phyloP scores from a whole-genome alignment of 108 stramenopile genomes.

The Cyclotella baltica region DNA sequence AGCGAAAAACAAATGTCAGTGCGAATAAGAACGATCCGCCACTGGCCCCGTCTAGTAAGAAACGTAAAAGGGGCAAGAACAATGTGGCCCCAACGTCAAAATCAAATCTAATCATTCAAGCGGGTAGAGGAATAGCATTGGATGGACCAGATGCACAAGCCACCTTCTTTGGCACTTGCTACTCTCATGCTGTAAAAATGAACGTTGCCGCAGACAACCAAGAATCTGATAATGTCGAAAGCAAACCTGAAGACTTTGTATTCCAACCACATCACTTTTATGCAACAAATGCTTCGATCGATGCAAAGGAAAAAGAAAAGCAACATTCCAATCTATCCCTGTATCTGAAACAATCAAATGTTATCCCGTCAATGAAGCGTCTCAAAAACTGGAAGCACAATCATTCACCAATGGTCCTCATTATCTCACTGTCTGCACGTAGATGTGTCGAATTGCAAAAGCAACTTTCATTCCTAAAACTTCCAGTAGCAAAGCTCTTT shows the following conservation, averaged over 20 bases:
- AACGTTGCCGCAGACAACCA: conserved; percentile 1
- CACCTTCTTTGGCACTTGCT: conserved; percentile 46
- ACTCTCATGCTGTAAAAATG: conserved; percentile 45
- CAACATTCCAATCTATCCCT: conserved; percentile 2
- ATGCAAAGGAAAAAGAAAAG: conserved; percentile 17
- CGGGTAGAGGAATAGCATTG: conserved; percentile 56
- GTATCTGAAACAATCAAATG: conserved; percentile 21
- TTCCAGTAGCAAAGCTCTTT: conserved; percentile 83
- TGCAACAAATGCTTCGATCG: not conserved
- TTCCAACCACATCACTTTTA: conserved; percentile 35
- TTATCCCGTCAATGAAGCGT: conserved; percentile 61
- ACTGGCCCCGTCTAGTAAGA: conserved; percentile 41
- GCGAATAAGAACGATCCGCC: not conserved
- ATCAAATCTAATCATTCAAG: conserved; percentile 45
- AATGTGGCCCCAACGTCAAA: conserved; percentile 33
- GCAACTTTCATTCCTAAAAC: conserved; percentile 64
- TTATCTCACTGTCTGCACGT: conserved; percentile 81
- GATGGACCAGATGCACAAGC: conserved; percentile 40
- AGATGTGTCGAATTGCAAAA: conserved; percentile 80
- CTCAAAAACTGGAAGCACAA: conserved; percentile 72
- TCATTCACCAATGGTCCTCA: conserved; percentile 67
- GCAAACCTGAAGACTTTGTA: conserved; percentile 7
- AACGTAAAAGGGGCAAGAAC: conserved; percentile 32
- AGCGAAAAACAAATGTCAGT: conserved; percentile 25
- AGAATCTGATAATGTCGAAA: not conserved